Base-by-base conservation (phyloP, 345 rosid genomes). In the Durio zibethinus region DNA sequence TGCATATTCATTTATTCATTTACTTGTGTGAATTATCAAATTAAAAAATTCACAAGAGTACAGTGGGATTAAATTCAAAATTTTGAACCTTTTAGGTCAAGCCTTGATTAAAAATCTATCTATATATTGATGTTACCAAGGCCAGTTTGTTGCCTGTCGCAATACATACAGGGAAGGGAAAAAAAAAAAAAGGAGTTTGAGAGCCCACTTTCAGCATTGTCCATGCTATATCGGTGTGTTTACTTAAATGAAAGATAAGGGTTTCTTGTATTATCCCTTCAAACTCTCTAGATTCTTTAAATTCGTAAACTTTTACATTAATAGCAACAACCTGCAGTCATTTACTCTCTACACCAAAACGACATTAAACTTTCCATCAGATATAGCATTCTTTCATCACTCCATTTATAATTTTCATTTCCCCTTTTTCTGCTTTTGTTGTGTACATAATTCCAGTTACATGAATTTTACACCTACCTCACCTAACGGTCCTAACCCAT, bases 331-430 rank as follows among this genome's bases (percentile, higher is more conserved):
- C 50, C 72, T 35, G 73, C 70, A 18, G 56, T 42, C 38, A 81
- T 73, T 81, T 81, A 60, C 78, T 77, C 35, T 27, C 48, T 14
- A 67, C 81, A 81, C 78, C 84, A 77, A 74, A 73, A 20, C 71
- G 23, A 66, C 16, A 59, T 77, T 59, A 77, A 31, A 50, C 63
- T 23, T 20, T 36, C 0, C 14, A 50, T 31, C 42, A 25, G 25
- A 42, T 25, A 42, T 25, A 15, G 27, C n/a, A 20, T 23, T n/a
- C 23, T 61, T 27, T 70, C 31, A 11, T 20, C n/a, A 52, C 61
- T 52, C 31, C 62, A 63, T 38, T 64, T 47, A 43, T 56, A 25
- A 20, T 63, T 25, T 57, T 23, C 52, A 0, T 48, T 70, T 64
- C 14, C 31, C 29, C 9, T n/a, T 64, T 54, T 27, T 33, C 25